Percentiles rank a stretch among this genome's conserved stretches.
These are phyloP conservation scores for Sporobolus alterniflorus DNA, from an alignment of 202 grass and related monocot species.

Conservation along the genomic window DNA sequence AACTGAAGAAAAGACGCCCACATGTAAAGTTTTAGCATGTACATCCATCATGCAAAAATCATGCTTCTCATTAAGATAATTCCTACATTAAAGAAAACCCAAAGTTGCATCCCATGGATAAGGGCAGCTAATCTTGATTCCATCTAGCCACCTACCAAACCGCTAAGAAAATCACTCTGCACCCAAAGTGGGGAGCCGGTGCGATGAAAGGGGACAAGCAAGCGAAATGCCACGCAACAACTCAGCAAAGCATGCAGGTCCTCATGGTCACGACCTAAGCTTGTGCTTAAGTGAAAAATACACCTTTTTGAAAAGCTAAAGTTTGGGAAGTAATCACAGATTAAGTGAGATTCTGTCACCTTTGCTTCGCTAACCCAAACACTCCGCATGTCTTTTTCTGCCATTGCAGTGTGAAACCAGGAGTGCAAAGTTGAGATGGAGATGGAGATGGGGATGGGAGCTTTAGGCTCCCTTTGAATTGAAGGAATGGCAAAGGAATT, in stretches of 20 bases:
- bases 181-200: slow-evolving; percentile 48
- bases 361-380: slow-evolving; percentile 54
- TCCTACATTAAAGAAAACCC: slow-evolving; percentile 12
- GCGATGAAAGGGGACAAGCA: slow-evolving; percentile 24
- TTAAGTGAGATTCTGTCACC: slow-evolving; percentile 18
- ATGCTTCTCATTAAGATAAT: slow-evolving; percentile 22
- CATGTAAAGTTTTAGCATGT: not conserved
- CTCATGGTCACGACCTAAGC: slow-evolving; percentile 19
- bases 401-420: slow-evolving; percentile 42
- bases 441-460: not conserved
- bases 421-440: not conserved
- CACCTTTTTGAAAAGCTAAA: not conserved
- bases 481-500: no score
- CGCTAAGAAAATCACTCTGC: slow-evolving; percentile 40
- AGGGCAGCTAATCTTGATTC: slow-evolving; percentile 37
- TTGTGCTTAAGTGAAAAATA: not conserved
- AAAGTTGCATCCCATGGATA: slow-evolving; percentile 26
- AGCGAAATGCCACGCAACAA: slow-evolving; percentile 25
- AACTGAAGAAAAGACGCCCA: not conserved
- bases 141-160: slow-evolving; percentile 29
- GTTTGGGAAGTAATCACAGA: not conserved
- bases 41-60: slow-evolving; percentile 16
- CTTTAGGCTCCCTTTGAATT: no score
- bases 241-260: slow-evolving; percentile 18
- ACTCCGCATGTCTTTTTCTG: slow-evolving; percentile 14